phyloP scores from a whole-genome alignment of 768 basidiomycete genomes.

The Plicaturopsis crispa region DNA sequence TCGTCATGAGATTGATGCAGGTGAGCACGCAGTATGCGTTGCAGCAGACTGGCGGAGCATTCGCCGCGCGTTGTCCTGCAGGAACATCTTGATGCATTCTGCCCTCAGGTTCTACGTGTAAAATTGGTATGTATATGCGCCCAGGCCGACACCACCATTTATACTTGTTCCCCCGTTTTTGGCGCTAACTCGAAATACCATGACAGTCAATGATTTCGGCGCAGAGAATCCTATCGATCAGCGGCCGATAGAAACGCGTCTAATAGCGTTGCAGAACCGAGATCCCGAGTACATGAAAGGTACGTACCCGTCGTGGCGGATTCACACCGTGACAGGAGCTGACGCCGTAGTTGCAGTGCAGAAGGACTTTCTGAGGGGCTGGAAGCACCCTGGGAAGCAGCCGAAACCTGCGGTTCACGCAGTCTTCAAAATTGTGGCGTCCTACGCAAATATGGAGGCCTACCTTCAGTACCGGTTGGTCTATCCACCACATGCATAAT shows the following conservation, averaged over 20 bases:
- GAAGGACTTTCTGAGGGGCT: slow-evolving; percentile 41
- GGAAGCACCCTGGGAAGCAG: slow-evolving; percentile 53
- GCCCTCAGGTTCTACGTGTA: no score
- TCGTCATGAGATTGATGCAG: no score
- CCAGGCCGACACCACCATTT: no score
- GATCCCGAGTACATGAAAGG: slow-evolving; percentile 31
- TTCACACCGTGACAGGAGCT: no score
- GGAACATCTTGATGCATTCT: no score
- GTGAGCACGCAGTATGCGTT: no score
- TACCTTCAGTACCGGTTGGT: slow-evolving; percentile 41
- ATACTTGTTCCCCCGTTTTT: no score
- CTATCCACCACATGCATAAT: not conserved
- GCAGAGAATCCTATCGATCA: slow-evolving; percentile 35
- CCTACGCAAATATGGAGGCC: slow-evolving; percentile 32
- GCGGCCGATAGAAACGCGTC: slow-evolving; percentile 31
- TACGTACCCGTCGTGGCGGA: no score
- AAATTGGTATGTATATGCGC: no score
- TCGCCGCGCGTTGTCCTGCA: no score
- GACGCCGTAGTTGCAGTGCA: slow-evolving; percentile 42
- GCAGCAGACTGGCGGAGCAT: no score
- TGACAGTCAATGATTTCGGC: slow-evolving; percentile 32
- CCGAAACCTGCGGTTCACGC: slow-evolving; percentile 37
- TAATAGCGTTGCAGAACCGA: slow-evolving; percentile 29
- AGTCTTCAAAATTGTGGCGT: slow-evolving; percentile 44
- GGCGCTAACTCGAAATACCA: no score